A percentile compares a stretch with the other conserved stretches of the same genome.
These are phyloP conservation scores for Gossypium arboreum DNA, from an alignment of 345 rosid genomes.

Conservation along the genomic window DNA sequence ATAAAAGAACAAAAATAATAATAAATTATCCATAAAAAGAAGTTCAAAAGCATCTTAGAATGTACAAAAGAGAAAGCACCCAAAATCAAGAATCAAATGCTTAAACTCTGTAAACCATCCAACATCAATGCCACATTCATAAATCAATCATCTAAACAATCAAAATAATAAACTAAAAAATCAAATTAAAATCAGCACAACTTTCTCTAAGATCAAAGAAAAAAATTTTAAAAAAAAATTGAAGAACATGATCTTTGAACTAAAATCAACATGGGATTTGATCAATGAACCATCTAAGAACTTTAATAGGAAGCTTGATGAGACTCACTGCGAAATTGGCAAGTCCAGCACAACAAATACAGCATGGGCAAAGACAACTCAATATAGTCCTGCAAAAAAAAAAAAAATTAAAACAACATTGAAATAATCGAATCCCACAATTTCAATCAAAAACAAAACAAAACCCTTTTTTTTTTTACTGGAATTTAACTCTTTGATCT, in stretches of 20 bases:
- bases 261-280: slow-evolving; percentile 77
- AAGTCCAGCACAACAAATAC: slow-evolving; percentile 62
- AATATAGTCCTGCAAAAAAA: slow-evolving; percentile 44
- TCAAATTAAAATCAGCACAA: background rate
- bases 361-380: slow-evolving; percentile 88
- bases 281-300: slow-evolving; percentile 60
- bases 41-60: background rate
- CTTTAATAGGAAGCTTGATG: slow-evolving; percentile 61
- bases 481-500: background rate
- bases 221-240: background rate
- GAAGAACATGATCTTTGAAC: background rate
- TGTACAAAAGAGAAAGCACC: background rate
- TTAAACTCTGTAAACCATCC: background rate
- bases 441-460: too few species aligned
- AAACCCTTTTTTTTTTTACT: background rate
- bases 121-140: background rate
- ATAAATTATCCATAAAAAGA: too few species aligned
- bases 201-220: background rate
- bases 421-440: background rate
- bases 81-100: background rate
- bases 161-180: background rate
- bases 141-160: background rate
- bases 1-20: too few species aligned
- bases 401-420: background rate
- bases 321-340: slow-evolving; percentile 64